Evolutionary conservation across 1,139 yeast species (phyloP), one percentile per base, ranked within the genome.

Genomic region (Hansenula sp.): DNA sequence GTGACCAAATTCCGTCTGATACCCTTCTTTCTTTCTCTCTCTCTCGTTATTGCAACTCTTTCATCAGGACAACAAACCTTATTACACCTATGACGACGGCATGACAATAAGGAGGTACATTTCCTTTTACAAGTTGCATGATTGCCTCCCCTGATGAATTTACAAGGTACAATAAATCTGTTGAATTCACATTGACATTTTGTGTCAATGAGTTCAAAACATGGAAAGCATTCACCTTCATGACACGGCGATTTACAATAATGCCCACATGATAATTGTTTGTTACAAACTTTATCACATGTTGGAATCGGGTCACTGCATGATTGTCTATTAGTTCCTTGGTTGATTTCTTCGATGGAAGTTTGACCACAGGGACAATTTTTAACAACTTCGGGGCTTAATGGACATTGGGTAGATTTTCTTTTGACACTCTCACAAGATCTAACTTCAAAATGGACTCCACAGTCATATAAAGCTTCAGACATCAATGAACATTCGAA

Each of bases 291-390:
- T 13, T 72, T 60, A 7, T 71, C 80, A 68, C 97, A 90, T 16
- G 81, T 79, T 1, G 96, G 93, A 33, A 88, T 74, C 0, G 89
- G 83, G 52, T 87, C 96, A 2, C 85, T 71, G 63, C 96, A 88
- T 30, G 73, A 67, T 1, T 57, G 55, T 53, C 97, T 71, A 54
- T 71, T 54, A 4, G 69, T 67, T 4, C 43, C 45, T n/a, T 66
- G 53, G 9, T 72, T 47, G 17, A 64, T 36, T 6, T 65, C 69
- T 1, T 54, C 52, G 6, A 80, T 66, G 2, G 57, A 49, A 1
- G 72, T 65, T 53, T 76, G 74, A 2, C 96, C 96, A 71, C 97
- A 90, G 35, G 85, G 86, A 62, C 97, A 90, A 1, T 79, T 75
- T 21, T 71, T 77, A 24, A 81, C 63, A 1, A 66, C 55, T 12